Evolutionary conservation across 1,139 yeast species (phyloP).

Genomic region (Suhomyces anneliseae): DNA sequence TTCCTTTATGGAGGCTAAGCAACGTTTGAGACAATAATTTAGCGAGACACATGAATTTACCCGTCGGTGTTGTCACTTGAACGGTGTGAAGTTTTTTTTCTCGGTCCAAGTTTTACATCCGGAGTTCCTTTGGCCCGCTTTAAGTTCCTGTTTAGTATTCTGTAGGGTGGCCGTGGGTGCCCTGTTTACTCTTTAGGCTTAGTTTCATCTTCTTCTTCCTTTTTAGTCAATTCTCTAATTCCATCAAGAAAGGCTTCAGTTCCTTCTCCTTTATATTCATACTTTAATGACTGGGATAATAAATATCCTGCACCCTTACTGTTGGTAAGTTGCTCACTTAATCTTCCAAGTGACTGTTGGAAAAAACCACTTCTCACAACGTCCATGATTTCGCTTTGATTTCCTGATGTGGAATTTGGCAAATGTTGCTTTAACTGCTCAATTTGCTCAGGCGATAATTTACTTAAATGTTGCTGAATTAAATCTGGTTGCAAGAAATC

Average conservation of each 20-base stretch:
- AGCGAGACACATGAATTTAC: too few species aligned
- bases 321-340: constrained; percentile 44
- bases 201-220: constrained; percentile 18
- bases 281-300: constrained; percentile 52
- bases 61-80: too few species aligned
- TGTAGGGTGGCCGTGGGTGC: neutral
- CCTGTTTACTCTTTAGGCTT: neutral
- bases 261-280: constrained; percentile 60
- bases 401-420: constrained; percentile 36
- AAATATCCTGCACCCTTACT: constrained; percentile 52
- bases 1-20: neutral
- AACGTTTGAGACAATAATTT: neutral
- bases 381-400: constrained; percentile 41
- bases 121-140: too few species aligned
- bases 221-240: constrained; percentile 34
- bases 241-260: constrained; percentile 54
- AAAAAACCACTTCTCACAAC: constrained; percentile 57
- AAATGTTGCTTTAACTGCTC: constrained; percentile 35
- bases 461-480: constrained; percentile 40
- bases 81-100: too few species aligned
- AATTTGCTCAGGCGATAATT: constrained; percentile 38
- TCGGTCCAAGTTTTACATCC: neutral
- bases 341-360: constrained; percentile 44
- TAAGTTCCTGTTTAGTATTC: too few species aligned
- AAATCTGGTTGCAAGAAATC: constrained; percentile 43